Base-by-base conservation (phyloP, 805 yeast species). In the Saccharomycopsis sp. region DNA sequence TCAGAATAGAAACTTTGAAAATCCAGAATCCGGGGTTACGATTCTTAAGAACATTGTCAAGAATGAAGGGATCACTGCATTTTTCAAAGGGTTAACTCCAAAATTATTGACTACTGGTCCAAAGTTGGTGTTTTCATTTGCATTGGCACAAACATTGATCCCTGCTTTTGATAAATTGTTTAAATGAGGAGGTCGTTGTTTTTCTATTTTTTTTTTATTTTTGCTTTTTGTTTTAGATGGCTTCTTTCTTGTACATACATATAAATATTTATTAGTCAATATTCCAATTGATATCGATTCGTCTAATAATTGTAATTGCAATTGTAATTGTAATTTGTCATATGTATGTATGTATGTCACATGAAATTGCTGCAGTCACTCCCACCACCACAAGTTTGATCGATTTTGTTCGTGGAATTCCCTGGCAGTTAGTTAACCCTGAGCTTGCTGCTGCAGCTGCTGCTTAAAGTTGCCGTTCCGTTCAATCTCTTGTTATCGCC, bases 91-190 rank as follows among this genome's bases (percentile, higher is more conserved):
- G 37, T 76, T 93, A 60, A 85, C 95, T 49, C 98, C 98, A 51
- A 93, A 93, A 68, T 75, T 93, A 60, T 75, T 93, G 64, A 93
- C 98, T 40, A 89, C 98, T 28, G 98, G 98, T 55, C 98, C 98
- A 45, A 93, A 93, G 71, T 77, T 93, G 59, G 98, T 93, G 44
- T 93, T 93, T 65, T 86, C 96, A n/a, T 90, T 90, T 61, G 98
- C 98, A 7, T 70, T 90, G 64, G 98, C 98, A 36, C 98, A 90
- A 71, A 75, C 96, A 33, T 77, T 93, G 70, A 93, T 93, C 56
- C 98, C 98, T 50, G 95, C 95, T 50, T 88, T 89, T 58, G 98
- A 93, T 65, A 78, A 78, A 55, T 54, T 82, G 22, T 47, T 47
- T 14, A 31, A 31, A 20, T 31, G 17, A 9, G n/a, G n/a, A n/a